These are phyloP conservation scores for Spencermartinsiella europaea DNA, from an alignment of 805 yeast species.

Conservation along the genomic window DNA sequence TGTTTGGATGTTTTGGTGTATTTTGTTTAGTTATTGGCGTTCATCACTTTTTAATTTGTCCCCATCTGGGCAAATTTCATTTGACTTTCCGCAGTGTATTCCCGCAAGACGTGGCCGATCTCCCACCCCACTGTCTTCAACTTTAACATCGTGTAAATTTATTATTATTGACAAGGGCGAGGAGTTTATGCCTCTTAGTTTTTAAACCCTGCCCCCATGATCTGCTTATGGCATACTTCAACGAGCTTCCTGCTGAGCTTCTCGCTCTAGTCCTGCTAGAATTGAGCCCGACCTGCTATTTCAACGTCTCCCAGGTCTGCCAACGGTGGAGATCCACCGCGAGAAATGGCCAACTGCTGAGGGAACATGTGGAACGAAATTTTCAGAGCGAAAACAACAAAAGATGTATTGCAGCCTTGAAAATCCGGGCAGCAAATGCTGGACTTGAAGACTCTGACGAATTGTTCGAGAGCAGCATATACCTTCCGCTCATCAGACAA, in stretches of 20 bases:
- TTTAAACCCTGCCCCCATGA: too few relatives aligned
- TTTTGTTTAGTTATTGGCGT: too few relatives aligned
- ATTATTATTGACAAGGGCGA: too few relatives aligned
- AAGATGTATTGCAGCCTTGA: background rate
- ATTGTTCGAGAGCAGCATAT: background rate
- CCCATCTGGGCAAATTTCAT: too few relatives aligned
- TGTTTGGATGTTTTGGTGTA: too few relatives aligned
- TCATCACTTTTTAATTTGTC: too few relatives aligned
- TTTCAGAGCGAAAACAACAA: background rate
- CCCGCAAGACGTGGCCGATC: too few relatives aligned
- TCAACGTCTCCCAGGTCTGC: background rate
- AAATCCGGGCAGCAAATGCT: background rate
- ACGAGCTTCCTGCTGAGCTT: slow-evolving; percentile 17
- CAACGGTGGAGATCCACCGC: background rate
- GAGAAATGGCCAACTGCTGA: background rate
- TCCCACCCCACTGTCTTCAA: too few relatives aligned
- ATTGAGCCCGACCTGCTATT: background rate
- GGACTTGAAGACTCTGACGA: background rate
- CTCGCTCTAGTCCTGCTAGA: background rate
- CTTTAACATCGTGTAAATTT: too few relatives aligned
- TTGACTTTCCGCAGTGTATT: too few relatives aligned
- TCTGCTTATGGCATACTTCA: too few relatives aligned
- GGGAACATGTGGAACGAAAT: background rate
- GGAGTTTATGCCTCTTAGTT: too few relatives aligned
- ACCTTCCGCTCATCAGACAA: background rate